Evolutionary conservation across 1,284 basidiomycete genomes (phyloP).

Genomic region (Coniophora puteana): DNA sequence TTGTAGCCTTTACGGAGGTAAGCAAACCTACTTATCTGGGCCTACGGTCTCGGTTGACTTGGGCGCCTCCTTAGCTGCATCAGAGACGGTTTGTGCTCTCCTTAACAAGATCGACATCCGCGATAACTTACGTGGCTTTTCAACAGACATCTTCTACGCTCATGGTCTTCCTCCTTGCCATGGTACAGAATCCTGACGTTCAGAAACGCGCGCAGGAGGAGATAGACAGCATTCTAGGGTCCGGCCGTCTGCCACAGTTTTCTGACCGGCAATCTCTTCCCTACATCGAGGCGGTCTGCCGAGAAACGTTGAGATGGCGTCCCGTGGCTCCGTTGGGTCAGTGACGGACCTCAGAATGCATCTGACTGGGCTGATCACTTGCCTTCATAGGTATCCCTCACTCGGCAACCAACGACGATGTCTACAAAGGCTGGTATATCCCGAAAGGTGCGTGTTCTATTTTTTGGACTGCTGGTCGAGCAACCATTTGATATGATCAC

Average conservation of each 20-base stretch:
- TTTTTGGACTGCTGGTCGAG: too few relatives aligned
- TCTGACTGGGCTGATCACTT: not conserved
- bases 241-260: slow-evolving; percentile 25
- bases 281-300: slow-evolving; percentile 19
- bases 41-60: too few relatives aligned
- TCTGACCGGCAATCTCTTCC: slow-evolving; percentile 21
- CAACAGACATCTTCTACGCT: not conserved
- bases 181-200: slow-evolving; percentile 25
- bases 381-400: too few relatives aligned
- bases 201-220: slow-evolving; percentile 26
- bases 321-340: slow-evolving; percentile 14
- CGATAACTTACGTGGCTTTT: not conserved
- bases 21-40: not conserved
- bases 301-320: slow-evolving; percentile 21
- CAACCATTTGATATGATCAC: too few relatives aligned
- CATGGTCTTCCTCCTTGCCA: slow-evolving; percentile 10
- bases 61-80: not conserved
- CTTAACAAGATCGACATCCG: too few relatives aligned
- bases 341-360: not conserved
- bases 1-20: too few relatives aligned
- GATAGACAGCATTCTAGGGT: slow-evolving; percentile 25
- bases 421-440: slow-evolving; percentile 6
- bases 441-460: slow-evolving; percentile 9
- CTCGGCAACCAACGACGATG: slow-evolving; percentile 1
- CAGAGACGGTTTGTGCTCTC: not conserved